These are phyloP conservation scores for Populus nigra DNA, from an alignment of 345 rosid genomes.

Conservation along the genomic window DNA sequence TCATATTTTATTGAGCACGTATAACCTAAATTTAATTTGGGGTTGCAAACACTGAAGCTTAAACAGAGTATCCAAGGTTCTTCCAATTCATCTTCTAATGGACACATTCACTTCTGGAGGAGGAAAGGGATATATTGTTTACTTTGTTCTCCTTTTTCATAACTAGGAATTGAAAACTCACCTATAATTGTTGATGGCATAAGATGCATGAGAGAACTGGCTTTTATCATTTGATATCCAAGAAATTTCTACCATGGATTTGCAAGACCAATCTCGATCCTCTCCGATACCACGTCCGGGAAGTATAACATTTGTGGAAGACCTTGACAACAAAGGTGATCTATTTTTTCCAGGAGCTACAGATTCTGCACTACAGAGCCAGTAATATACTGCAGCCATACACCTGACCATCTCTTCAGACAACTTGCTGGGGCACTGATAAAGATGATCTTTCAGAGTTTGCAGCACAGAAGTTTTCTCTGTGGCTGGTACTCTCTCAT, in stretches of 20 bases:
- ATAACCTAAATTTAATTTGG: too few relatives aligned
- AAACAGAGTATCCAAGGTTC: background rate
- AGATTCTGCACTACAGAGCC: slow-evolving; percentile 59
- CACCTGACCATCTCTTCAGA: slow-evolving; percentile 91
- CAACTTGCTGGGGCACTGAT: slow-evolving; percentile 80
- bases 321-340: slow-evolving; percentile 57
- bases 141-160: background rate
- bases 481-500: slow-evolving; percentile 24
- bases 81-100: too few relatives aligned
- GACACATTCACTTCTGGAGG: too few relatives aligned
- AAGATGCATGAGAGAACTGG: slow-evolving; percentile 64
- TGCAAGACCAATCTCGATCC: slow-evolving; percentile 62
- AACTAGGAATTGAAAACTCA: slow-evolving; percentile 11
- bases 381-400: slow-evolving; percentile 82
- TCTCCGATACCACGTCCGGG: slow-evolving; percentile 47
- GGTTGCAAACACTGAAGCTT: background rate
- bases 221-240: slow-evolving; percentile 64
- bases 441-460: slow-evolving; percentile 73
- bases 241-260: slow-evolving; percentile 69
- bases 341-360: slow-evolving; percentile 37
- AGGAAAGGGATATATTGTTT: background rate
- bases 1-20: too few relatives aligned
- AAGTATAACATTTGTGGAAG: slow-evolving; percentile 59
- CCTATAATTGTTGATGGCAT: slow-evolving; percentile 77
- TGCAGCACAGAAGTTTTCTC: slow-evolving; percentile 41